Conservation (phyloP, 352 stramenopile genomes). For the Pythium biforme region DNA sequence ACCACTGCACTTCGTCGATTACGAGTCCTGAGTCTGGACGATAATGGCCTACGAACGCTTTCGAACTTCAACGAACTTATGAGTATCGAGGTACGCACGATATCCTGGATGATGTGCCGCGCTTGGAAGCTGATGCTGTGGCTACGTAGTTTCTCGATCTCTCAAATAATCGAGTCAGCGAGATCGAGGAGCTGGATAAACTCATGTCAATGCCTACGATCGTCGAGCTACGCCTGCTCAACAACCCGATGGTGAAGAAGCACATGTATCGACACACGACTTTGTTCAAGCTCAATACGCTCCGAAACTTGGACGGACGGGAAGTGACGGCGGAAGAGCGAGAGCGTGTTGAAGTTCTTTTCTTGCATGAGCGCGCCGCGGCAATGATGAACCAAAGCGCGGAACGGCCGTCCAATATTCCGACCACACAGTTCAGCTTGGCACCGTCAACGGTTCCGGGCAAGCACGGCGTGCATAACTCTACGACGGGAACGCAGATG, state of each 20-base stretch:
- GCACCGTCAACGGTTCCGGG: slow-evolving; percentile 47
- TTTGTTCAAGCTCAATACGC: slow-evolving; percentile 50
- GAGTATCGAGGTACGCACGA: slow-evolving; percentile 54
- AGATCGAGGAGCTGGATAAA: slow-evolving; percentile 83
- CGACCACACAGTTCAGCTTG: slow-evolving; percentile 30
- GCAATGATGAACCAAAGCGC: slow-evolving; percentile 23
- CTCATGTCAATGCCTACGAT: slow-evolving; percentile 56
- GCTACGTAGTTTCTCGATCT: slow-evolving; percentile 55
- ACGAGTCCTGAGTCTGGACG: slow-evolving; percentile 62
- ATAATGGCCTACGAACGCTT: slow-evolving; percentile 77
- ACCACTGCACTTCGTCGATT: slow-evolving; percentile 51
- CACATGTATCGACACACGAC: slow-evolving; percentile 77
- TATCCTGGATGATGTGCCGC: neutral
- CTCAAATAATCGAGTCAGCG: slow-evolving; percentile 71
- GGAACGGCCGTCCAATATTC: slow-evolving; percentile 1
- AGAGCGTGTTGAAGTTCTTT: slow-evolving; percentile 66
- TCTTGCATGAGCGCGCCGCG: slow-evolving; percentile 60
- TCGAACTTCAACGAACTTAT: slow-evolving; percentile 64
- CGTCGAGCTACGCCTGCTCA: slow-evolving; percentile 54
- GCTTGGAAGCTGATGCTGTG: neutral
- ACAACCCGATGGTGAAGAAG: slow-evolving; percentile 82
- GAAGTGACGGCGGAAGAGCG: slow-evolving; percentile 78
- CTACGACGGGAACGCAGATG: slow-evolving; percentile 6
- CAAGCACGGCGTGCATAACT: slow-evolving; percentile 20
- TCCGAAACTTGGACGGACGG: slow-evolving; percentile 62